Percentiles rank a stretch among this genome's conserved stretches.
Evolutionary conservation across 176 grass and related monocot genomes (phyloP).

Genomic region (Juncus effusus): DNA sequence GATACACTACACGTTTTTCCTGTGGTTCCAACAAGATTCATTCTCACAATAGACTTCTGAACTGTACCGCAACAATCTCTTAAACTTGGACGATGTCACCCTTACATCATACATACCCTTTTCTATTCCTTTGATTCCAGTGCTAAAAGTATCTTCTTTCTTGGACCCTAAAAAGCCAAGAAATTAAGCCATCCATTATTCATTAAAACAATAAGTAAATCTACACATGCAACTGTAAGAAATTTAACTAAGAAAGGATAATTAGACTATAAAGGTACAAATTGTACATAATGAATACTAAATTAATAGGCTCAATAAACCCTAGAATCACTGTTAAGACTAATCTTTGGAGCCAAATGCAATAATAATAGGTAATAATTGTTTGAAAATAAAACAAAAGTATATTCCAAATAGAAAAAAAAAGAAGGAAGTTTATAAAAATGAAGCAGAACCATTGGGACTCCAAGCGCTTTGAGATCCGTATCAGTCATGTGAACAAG

Average conservation of each 20-base stretch:
- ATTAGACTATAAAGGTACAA: no score
- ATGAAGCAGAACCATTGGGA: slow-evolving; percentile 70
- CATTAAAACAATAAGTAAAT: no score
- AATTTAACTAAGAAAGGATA: neutral
- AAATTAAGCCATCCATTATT: neutral
- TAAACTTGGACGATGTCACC: slow-evolving; percentile 21
- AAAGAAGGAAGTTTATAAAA: slow-evolving; percentile 2
- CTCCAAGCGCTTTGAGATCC: slow-evolving; percentile 89
- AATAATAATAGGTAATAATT: no score
- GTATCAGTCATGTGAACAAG: slow-evolving; percentile 91
- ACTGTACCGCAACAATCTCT: slow-evolving; percentile 16
- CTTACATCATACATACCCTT: slow-evolving; percentile 17
- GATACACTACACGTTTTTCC: slow-evolving; percentile 1
- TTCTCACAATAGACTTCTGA: neutral
- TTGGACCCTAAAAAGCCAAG: slow-evolving; percentile 75
- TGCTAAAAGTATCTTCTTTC: slow-evolving; percentile 92
- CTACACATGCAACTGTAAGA: no score
- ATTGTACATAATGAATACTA: no score
- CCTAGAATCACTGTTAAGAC: no score
- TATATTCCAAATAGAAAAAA: neutral
- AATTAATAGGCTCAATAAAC: no score
- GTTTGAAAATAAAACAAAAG: no score
- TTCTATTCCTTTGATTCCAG: slow-evolving; percentile 73
- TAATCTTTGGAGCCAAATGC: no score
- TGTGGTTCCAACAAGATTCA: neutral